Conservation (phyloP, 1,284 basidiomycete species). For the Malassezia pachydermatis region DNA sequence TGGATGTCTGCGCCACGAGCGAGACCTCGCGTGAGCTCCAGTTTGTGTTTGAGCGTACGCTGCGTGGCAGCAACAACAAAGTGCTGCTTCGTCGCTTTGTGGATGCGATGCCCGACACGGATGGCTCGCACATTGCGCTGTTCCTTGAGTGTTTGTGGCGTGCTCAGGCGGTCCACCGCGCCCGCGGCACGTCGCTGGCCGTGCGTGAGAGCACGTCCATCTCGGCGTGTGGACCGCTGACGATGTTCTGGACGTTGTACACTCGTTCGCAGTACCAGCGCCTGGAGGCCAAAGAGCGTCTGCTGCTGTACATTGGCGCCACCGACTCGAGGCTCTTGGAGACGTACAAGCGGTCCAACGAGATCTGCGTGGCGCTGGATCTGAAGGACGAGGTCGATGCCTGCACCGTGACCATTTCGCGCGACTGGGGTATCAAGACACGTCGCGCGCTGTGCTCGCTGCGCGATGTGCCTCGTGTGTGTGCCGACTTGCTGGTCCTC, state of each 20-base stretch:
- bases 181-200: constrained; percentile 24
- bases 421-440: constrained; percentile 3
- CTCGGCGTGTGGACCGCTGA: constrained; percentile 8
- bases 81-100: constrained; percentile 65
- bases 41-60: not conserved
- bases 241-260: constrained; percentile 10
- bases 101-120: constrained; percentile 66
- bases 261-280: constrained; percentile 14
- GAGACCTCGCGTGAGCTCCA: not conserved
- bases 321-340: not conserved
- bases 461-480: constrained; percentile 1
- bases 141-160: constrained; percentile 45
- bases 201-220: constrained; percentile 26
- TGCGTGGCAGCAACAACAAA: constrained; percentile 56
- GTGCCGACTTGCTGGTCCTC: constrained; percentile 10
- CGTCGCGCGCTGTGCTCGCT: not conserved
- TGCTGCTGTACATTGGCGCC: not conserved
- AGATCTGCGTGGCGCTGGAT: constrained; percentile 1
- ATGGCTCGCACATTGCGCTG: constrained; percentile 21
- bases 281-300: not conserved
- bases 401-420: not conserved
- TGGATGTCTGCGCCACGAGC: not conserved
- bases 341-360: not conserved
- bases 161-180: constrained; percentile 39
- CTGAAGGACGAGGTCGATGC: not conserved